These are phyloP conservation scores for Ogataea nakhonphanomensis DNA, from an alignment of 805 yeast genomes.

Conservation along the genomic window DNA sequence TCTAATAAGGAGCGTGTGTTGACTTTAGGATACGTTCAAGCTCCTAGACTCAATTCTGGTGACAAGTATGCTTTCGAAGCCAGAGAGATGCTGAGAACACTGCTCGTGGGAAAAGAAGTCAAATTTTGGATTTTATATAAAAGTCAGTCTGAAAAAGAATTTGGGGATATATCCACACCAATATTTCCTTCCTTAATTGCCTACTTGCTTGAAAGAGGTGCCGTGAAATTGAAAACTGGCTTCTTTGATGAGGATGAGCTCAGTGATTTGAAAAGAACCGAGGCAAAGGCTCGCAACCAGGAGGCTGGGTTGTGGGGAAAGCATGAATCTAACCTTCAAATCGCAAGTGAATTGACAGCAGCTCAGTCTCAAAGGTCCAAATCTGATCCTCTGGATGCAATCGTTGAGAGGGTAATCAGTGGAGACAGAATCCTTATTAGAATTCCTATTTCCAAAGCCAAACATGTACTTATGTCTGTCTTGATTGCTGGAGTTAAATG, in stretches of 20 bases:
- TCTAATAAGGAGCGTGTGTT: slow-evolving; percentile 56
- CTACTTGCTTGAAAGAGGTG: slow-evolving; percentile 54
- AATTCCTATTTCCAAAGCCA: slow-evolving; percentile 41
- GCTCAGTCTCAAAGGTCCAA: slow-evolving; percentile 36
- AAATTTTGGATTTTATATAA: slow-evolving; percentile 57
- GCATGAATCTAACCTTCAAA: slow-evolving; percentile 23
- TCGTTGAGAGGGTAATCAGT: slow-evolving; percentile 71
- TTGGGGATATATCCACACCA: slow-evolving; percentile 69
- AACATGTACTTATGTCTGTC: slow-evolving; percentile 57
- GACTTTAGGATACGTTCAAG: slow-evolving; percentile 61
- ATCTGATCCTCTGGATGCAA: slow-evolving; percentile 45
- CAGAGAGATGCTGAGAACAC: slow-evolving; percentile 57
- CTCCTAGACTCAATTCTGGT: slow-evolving; percentile 46
- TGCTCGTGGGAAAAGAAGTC: slow-evolving; percentile 63
- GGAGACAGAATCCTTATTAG: slow-evolving; percentile 78
- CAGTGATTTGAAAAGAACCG: slow-evolving; percentile 37
- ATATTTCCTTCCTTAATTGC: slow-evolving; percentile 57
- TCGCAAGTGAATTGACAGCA: slow-evolving; percentile 30
- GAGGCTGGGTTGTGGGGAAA: slow-evolving; percentile 55
- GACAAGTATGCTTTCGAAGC: slow-evolving; percentile 53
- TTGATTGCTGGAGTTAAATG: slow-evolving; percentile 70
- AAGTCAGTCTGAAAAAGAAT: slow-evolving; percentile 55
- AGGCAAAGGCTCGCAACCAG: slow-evolving; percentile 49
- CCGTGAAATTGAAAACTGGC: slow-evolving; percentile 59
- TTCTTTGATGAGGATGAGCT: slow-evolving; percentile 42